Base-by-base conservation (phyloP, 257 asterid species). In the Capsicum pubescens region DNA sequence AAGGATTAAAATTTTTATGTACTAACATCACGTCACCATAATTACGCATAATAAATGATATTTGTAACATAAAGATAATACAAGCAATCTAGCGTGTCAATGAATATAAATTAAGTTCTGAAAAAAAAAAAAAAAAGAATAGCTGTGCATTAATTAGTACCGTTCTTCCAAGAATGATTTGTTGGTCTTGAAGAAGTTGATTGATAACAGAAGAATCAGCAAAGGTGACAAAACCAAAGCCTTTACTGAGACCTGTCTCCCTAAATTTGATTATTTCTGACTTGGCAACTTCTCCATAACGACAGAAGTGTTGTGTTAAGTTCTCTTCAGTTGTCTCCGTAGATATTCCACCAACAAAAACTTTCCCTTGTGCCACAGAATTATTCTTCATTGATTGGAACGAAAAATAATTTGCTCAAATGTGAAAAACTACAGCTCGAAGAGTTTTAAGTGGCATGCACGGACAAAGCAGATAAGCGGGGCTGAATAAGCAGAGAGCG, bases 291-390 rank as follows among this genome's bases (percentile, higher is more conserved):
- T 83, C 69, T 15, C 88, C 88, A 54, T 79, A 86, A 5, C 61
- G 15, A 4, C 13, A 3, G 60, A 86, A 86, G 66, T 86, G 36
- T 1, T 68, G 48, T 7, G 8, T 44, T 5, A 86, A 64, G 7
- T 39, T 39, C 44, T 39, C 44, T 39, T 80, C 82, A 32, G 26
- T 35, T 11, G 88, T 68, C 59, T 3, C 39, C 6, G n/a, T 48
- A 13, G 88, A 44, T 21, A 86, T 19, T 68, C 88, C 88, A 15
- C 86, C 86, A 8, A 86, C 60, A 60, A 86, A 86, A 57, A 83
- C 1, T 42, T 70, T 83, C 1, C 57, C 55, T 2, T 69, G 42
- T 39, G 44, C 4, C 26, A 77, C 5, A 17, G 12, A 66, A 56
- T 6, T 32, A 44, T 7, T 44, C 19, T 77, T 84, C 88, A 86